Evolutionary conservation across 2,329 filamentous ascomycete species (phyloP), one percentile per base, ranked within the genome.

Genomic region (Plectosphaerella sp.): DNA sequence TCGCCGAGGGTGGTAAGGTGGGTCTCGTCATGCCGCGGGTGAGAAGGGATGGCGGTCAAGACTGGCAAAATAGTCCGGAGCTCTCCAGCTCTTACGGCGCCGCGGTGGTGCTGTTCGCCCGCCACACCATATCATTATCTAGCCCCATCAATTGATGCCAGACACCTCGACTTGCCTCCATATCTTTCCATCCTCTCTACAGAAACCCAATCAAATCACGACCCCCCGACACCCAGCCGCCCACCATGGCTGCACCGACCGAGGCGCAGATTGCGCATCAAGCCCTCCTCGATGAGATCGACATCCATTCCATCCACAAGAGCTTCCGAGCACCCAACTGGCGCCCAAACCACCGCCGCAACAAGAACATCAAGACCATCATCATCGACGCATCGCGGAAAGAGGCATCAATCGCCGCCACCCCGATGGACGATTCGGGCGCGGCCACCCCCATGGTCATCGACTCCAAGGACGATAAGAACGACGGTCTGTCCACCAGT

Each of bases 361-460:
- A 99, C 82, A 99, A 99, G 78, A 97, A 96, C 71, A 87, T 97
- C 72, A 97, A 97, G 72, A 90, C 96, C 62, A 94, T 99, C 57
- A 80, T 99, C 55, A 88, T 91, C 54, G 94, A 99, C 64, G 89
- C 88, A 12, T 84, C 89, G 20, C 87, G 91, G 61, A 90, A 88
- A 65, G 93, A 97, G 75, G 90, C 91, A n/a, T 96, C 91, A 15
- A 80, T 89, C 36, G 78, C 92, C 64, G 90, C 88, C 15, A 96
- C 83, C 2, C 80, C 90, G 0, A 87, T 89, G 66, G 87, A 88
- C 64, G 89, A 90, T 67, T 67, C 72, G 60, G 92, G 88, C 64
- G 91, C 91, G 59, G 89, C 82, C 7, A 95, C 92, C 1, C 87
- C 65, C 61, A 41, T 35, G 4, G 36, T 37, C 8, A n/a, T n/a